Evolutionary conservation across 2,329 filamentous ascomycete species (phyloP).

Genomic region (Claviceps arundinis): DNA sequence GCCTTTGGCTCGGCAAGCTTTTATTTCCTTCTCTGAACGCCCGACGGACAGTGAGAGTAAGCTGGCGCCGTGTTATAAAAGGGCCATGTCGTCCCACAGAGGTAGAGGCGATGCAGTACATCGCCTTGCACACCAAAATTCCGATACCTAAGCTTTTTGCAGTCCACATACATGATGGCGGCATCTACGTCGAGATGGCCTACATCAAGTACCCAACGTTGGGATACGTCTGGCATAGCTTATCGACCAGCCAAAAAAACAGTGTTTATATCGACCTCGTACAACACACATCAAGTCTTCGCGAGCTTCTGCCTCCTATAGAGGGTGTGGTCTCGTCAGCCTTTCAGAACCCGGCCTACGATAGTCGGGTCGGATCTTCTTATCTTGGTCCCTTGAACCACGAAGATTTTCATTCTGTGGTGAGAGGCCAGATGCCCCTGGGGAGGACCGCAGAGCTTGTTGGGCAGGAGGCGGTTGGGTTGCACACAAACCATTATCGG

Average conservation of each 20-base stretch:
- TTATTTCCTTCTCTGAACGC: constrained; percentile 11
- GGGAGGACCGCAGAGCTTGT: constrained; percentile 13
- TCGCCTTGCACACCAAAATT: constrained; percentile 14
- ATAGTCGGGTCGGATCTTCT: constrained; percentile 13
- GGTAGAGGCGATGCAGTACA: constrained; percentile 18
- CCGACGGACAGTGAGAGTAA: constrained; percentile 10
- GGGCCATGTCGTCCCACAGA: constrained; percentile 17
- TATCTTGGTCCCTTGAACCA: constrained; percentile 15
- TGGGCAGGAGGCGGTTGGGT: constrained; percentile 11
- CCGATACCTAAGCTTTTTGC: constrained; percentile 16
- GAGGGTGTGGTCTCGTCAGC: constrained; percentile 13
- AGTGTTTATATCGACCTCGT: constrained; percentile 13
- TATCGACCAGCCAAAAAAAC: constrained; percentile 11
- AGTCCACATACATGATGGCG: constrained; percentile 9
- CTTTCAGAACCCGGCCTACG: constrained; percentile 12
- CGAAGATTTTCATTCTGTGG: constrained; percentile 14
- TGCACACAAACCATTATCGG: constrained; percentile 12
- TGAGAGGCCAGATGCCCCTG: constrained; percentile 10
- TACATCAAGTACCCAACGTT: constrained; percentile 12
- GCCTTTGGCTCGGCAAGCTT: constrained; percentile 9
- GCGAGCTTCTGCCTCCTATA: constrained; percentile 12
- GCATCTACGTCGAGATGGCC: constrained; percentile 16
- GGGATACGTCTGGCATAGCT: constrained; percentile 8
- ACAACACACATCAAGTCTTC: constrained; percentile 11
- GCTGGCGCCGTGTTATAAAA: constrained; percentile 17